Evolutionary conservation across 163 green algal species (phyloP).

Genomic region (Scenedesmus sp.): DNA sequence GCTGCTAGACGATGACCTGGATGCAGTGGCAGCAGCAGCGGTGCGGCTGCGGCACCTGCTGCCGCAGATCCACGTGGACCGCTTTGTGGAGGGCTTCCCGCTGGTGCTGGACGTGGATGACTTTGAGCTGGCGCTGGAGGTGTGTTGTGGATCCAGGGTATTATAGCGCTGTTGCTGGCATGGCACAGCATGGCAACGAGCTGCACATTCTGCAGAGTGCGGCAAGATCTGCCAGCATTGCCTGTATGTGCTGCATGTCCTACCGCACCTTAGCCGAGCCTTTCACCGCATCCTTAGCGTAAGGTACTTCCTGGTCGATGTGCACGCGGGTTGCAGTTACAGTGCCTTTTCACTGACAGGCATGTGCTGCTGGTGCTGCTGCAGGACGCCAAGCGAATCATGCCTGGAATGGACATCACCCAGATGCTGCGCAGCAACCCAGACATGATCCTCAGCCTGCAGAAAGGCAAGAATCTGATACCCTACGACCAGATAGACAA

Average conservation of each 20-base stretch:
- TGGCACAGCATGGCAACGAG: background rate
- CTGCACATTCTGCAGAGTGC: background rate
- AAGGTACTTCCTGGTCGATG: no score
- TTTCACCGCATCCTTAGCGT: no score
- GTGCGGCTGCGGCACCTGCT: constrained; percentile 60
- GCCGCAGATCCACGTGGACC: constrained; percentile 63
- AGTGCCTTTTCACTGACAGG: no score
- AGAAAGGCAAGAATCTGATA: constrained; percentile 54
- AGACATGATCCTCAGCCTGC: constrained; percentile 46
- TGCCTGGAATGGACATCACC: constrained; percentile 36
- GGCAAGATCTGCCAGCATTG: background rate
- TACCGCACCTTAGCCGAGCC: no score
- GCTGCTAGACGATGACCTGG: constrained; percentile 66
- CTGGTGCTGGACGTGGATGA: constrained; percentile 65
- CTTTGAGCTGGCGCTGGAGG: constrained; percentile 66
- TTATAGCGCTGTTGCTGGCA: background rate
- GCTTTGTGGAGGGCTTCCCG: constrained; percentile 66
- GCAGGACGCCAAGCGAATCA: constrained; percentile 49
- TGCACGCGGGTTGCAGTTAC: no score
- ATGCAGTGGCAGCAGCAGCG: constrained; percentile 37
- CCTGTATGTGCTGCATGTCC: background rate
- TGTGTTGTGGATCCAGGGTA: background rate
- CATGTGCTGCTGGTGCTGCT: background rate
- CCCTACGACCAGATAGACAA: constrained; percentile 54
- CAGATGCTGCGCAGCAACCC: constrained; percentile 49